phyloP scores from a whole-genome alignment of 305 asterid species.

The Solanum hybrid region DNA sequence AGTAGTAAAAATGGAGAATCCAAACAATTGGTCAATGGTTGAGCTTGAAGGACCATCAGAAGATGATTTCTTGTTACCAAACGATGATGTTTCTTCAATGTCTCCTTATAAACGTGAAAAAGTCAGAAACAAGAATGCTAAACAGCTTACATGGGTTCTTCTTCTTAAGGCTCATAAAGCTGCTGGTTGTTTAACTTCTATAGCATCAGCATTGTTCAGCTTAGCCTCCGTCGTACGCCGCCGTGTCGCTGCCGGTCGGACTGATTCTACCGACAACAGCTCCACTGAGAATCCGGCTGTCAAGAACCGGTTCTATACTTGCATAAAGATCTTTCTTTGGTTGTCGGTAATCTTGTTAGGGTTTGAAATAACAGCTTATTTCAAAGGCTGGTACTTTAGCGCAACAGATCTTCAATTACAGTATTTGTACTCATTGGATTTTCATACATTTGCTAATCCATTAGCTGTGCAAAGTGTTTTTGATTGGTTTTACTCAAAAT shows the following conservation, averaged over 20 bases:
- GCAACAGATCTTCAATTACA: conserved; percentile 57
- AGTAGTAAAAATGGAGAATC: conserved; percentile 91
- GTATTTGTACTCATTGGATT: conserved; percentile 29
- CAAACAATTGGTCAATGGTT: conserved; percentile 93
- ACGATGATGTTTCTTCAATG: conserved; percentile 21
- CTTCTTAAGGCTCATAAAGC: conserved; percentile 89
- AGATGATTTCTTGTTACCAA: conserved; percentile 55
- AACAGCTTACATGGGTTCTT: conserved; percentile 91
- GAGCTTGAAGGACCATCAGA: conserved; percentile 74
- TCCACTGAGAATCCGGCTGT: conserved; percentile 30
- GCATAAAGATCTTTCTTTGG: conserved; percentile 59
- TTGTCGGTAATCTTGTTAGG: conserved; percentile 54
- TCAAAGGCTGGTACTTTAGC: conserved; percentile 68
- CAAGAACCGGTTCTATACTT: conserved; percentile 44
- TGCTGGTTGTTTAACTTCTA: conserved; percentile 74
- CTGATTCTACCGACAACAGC: conserved; percentile 58
- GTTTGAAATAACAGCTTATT: conserved; percentile 67
- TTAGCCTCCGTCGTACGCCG: conserved; percentile 67
- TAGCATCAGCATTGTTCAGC: conserved; percentile 67
- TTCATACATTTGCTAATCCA: conserved; percentile 32
- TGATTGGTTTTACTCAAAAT: conserved; percentile 51
- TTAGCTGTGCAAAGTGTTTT: conserved; percentile 41
- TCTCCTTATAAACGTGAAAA: conserved; percentile 18
- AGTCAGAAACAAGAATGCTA: conserved; percentile 76
- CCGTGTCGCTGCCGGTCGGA: conserved; percentile 67